These are phyloP conservation scores for Neoboletus magnificus DNA, from an alignment of 768 basidiomycete genomes.

Conservation along the genomic window DNA sequence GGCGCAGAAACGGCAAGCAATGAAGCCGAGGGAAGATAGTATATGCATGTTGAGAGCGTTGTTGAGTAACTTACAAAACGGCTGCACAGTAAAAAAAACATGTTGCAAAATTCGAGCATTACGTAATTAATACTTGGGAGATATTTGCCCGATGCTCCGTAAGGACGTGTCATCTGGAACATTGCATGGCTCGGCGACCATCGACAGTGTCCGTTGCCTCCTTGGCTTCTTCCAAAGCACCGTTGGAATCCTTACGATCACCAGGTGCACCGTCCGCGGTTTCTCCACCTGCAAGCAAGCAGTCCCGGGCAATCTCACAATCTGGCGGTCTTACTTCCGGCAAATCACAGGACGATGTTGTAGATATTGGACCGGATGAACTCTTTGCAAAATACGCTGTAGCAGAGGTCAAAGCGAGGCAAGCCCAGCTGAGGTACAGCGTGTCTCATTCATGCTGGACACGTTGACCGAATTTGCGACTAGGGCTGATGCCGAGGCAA, in stretches of 20 bases:
- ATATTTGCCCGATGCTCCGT: neutral
- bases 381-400: slow-evolving; percentile 71
- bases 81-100: neutral
- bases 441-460: slow-evolving; percentile 1
- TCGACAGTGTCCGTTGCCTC: slow-evolving; percentile 34
- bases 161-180: neutral
- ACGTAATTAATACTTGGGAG: slow-evolving; percentile 16
- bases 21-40: slow-evolving; percentile 24
- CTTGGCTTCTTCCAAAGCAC: slow-evolving; percentile 18
- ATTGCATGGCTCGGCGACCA: slow-evolving; percentile 39
- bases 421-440: slow-evolving; percentile 63
- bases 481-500: slow-evolving; percentile 79
- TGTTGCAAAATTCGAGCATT: slow-evolving; percentile 9
- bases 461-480: slow-evolving; percentile 1
- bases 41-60: slow-evolving; percentile 9
- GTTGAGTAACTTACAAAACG: neutral
- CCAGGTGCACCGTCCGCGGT: slow-evolving; percentile 1
- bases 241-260: slow-evolving; percentile 8
- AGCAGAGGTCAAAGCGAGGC: slow-evolving; percentile 61
- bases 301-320: slow-evolving; percentile 8
- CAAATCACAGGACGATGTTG: slow-evolving; percentile 17
- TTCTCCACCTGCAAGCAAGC: slow-evolving; percentile 8
- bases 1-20: slow-evolving; percentile 13
- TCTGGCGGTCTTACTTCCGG: slow-evolving; percentile 5
- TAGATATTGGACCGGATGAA: slow-evolving; percentile 61